Evolutionary conservation across 1,139 yeast species (phyloP).

Genomic region (Candida anutae): DNA sequence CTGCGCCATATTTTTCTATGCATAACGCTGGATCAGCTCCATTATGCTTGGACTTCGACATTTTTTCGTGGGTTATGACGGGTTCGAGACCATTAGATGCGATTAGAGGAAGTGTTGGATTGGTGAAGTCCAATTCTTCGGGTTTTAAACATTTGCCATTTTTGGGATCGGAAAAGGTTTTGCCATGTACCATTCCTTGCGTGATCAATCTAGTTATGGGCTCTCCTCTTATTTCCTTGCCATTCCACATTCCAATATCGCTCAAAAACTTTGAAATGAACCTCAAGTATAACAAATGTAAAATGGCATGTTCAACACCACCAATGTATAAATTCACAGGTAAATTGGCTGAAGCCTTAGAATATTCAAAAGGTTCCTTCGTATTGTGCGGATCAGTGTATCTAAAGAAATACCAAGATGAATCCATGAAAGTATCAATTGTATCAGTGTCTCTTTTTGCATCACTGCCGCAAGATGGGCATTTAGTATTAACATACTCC

Average conservation of each 20-base stretch:
- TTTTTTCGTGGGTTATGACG: conserved; percentile 64
- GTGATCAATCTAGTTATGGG: conserved; percentile 77
- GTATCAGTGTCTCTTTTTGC: conserved; percentile 94
- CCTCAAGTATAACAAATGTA: conserved; percentile 79
- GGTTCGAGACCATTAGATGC: conserved; percentile 47
- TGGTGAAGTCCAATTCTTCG: conserved; percentile 49
- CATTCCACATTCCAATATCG: conserved; percentile 47
- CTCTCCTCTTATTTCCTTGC: conserved; percentile 47
- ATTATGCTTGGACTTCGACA: conserved; percentile 92
- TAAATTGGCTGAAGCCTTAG: conserved; percentile 47
- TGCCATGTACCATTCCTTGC: conserved; percentile 98
- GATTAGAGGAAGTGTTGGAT: conserved; percentile 37
- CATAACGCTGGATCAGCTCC: conserved; percentile 88
- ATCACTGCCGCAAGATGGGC: conserved; percentile 72
- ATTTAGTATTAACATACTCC: conserved; percentile 63
- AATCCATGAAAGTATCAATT: conserved; percentile 97
- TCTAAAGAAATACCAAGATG: conserved; percentile 93
- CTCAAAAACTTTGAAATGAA: conserved; percentile 76
- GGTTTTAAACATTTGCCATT: conserved; percentile 74
- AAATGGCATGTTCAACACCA: conserved; percentile 93
- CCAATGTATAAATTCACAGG: conserved; percentile 92
- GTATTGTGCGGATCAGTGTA: conserved; percentile 67
- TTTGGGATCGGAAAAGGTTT: conserved; percentile 65
- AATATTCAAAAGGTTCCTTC: conserved; percentile 41
- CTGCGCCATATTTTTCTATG: conserved; percentile 80